Evolutionary conservation across 257 asterid species (phyloP).

Genomic region (Jacaranda copaia): DNA sequence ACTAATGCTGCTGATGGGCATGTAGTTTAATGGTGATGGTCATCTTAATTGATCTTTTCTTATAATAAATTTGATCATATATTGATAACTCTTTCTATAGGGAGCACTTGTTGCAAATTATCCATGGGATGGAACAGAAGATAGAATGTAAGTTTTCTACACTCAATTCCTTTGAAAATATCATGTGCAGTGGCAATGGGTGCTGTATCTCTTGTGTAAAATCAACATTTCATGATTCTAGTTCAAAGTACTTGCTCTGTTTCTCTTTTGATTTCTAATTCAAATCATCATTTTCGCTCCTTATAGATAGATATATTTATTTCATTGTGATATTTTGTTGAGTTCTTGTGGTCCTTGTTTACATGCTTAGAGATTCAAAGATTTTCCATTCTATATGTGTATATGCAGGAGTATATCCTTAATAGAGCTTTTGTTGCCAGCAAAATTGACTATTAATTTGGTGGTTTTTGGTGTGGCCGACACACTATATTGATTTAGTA

Average conservation of each 20-base stretch:
- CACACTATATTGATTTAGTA: neutral
- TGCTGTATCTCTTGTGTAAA: neutral
- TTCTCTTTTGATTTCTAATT: neutral
- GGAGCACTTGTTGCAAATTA: conserved; percentile 98
- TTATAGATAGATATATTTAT: neutral
- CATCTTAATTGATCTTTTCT: neutral
- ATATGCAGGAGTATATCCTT: neutral
- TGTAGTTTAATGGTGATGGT: neutral
- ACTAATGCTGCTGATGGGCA: conserved; percentile 7
- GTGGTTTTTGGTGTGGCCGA: neutral
- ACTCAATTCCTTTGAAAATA: conserved; percentile 5
- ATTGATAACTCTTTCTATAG: conserved; percentile 41
- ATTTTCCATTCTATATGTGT: neutral
- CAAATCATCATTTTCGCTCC: too few relatives aligned
- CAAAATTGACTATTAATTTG: neutral
- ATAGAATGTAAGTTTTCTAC: conserved; percentile 63
- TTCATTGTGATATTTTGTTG: neutral
- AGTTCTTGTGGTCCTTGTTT: neutral
- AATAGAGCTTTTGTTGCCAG: neutral
- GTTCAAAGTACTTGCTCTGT: neutral
- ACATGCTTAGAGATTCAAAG: neutral
- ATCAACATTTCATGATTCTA: conserved; percentile 19
- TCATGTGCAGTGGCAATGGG: neutral
- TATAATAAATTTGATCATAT: conserved; percentile 18
- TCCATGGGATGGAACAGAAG: conserved; percentile 97